Conservation (phyloP, 257 asterid genomes). For the Solanum stenotomum region DNA sequence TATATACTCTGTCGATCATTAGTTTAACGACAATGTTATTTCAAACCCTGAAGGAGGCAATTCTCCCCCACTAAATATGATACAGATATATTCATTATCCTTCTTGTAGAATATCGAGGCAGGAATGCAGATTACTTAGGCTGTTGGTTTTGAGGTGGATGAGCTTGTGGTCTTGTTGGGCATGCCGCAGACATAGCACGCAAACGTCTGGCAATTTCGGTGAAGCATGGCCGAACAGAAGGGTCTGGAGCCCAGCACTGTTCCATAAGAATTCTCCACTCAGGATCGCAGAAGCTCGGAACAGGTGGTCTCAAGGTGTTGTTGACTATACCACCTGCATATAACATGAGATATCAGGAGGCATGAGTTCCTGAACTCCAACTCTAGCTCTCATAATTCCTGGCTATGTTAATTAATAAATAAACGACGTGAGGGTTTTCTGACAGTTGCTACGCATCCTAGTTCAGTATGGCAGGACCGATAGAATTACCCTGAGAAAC, state of each 20-base stretch:
- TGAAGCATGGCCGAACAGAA: conserved; percentile 60
- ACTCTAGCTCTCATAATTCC: neutral
- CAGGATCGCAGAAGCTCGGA: conserved; percentile 68
- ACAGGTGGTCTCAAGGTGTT: conserved; percentile 77
- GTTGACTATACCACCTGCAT: conserved; percentile 81
- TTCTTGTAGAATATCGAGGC: neutral
- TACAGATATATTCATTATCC: neutral
- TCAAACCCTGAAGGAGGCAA: neutral
- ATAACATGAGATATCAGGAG: neutral
- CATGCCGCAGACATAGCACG: conserved; percentile 55
- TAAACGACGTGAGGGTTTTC: neutral
- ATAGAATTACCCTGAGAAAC: neutral
- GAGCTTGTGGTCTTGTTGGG: conserved; percentile 33
- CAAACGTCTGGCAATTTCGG: conserved; percentile 73
- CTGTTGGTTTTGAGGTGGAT: conserved; percentile 28
- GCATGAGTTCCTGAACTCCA: neutral
- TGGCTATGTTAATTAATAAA: neutral
- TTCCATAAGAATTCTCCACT: conserved; percentile 85
- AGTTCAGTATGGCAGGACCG: neutral
- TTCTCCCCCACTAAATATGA: neutral
- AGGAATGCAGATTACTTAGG: conserved; percentile 21
- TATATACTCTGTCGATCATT: neutral
- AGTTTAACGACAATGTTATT: neutral
- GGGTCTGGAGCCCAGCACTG: conserved; percentile 98
- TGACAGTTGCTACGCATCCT: neutral